A percentile compares a stretch with the other conserved stretches of the same genome.
Evolutionary conservation across 495 filamentous ascomycete genomes (phyloP).

Genomic region (Podospora australis): DNA sequence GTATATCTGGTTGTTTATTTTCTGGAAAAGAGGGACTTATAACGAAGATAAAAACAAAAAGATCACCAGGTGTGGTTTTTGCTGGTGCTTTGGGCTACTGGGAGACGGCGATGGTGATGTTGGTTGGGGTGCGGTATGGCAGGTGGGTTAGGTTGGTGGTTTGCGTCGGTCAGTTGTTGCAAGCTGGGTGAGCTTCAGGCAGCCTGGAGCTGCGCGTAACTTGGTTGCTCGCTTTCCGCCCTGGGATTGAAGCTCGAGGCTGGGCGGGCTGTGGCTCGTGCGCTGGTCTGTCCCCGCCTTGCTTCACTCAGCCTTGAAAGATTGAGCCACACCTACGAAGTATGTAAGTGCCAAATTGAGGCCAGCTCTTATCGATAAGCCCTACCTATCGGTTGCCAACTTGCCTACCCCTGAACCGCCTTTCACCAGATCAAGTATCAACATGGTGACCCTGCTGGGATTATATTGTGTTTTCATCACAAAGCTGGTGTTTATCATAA

Average conservation of each 20-base stretch:
- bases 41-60: too few species aligned
- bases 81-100: too few species aligned
- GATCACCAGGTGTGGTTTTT: too few species aligned
- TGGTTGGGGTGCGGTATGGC: background rate
- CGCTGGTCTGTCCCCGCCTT: slow-evolving; percentile 5
- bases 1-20: background rate
- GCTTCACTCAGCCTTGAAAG: slow-evolving; percentile 1
- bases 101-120: background rate
- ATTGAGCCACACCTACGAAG: slow-evolving; percentile 7
- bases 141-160: slow-evolving; percentile 7
- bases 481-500: too few species aligned
- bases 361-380: too few species aligned
- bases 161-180: slow-evolving; percentile 18
- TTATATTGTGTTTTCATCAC: too few species aligned
- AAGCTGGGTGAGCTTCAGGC: slow-evolving; percentile 29
- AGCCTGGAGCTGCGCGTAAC: slow-evolving; percentile 42
- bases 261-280: slow-evolving; percentile 17
- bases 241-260: slow-evolving; percentile 10
- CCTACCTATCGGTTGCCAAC: too few species aligned
- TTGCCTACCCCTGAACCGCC: too few species aligned
- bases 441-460: too few species aligned
- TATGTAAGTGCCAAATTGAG: too few species aligned
- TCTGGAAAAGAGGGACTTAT: background rate
- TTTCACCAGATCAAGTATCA: too few species aligned
- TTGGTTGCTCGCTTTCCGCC: slow-evolving; percentile 3